Base-by-base conservation (phyloP, 768 basidiomycete genomes). In the Suillus bovinus region DNA sequence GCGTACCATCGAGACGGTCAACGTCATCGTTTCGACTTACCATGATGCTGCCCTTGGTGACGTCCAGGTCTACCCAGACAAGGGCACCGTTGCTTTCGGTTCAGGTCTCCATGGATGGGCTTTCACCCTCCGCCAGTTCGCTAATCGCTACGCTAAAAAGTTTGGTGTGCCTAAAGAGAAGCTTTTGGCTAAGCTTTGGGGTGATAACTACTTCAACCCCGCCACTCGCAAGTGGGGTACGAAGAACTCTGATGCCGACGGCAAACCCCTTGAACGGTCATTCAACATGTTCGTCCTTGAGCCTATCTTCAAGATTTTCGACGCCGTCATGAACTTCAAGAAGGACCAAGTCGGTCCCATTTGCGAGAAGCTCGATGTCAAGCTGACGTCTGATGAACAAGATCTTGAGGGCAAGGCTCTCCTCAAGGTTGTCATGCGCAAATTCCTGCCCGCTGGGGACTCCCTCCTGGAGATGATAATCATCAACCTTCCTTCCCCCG, bases 31-130 rank as follows among this genome's bases (percentile, higher is more conserved):
- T 77, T 95, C 97, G 62, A 99, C 94, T 54, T 99, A 99, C 82
- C 87, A 93, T 79, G 97, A 99, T 72, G 84, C 68, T 13, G 91
- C 86, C 62, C 94, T 99, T 65, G 97, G 97, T 74, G 97, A 99
- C 76, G 92, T 96, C 75, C 97, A 99, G 81, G 95, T 98, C 69
- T 98, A 96, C 83, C 96, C 97, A 70, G 97, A 99, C 71, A 84
- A 90, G 79, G 97, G 97, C 71, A 99, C 97, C 65, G 91, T 99
- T 73, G 97, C 97, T 58, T 99, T 99, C 80, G 97, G 90, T 70
- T 98, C 97, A 69, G 97, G 97, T 85, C 91, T 99, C 66, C 97
- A 99, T 80, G 97, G 97, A 70, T 99, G 97, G 97, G 96, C 88
- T 58, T 99, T 99, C 85, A 96, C 96, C 66, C 94, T 99, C 72